Percentiles rank a stretch among this genome's conserved stretches.
Conservation (phyloP, 805 yeast species). For the Lachancea meyersii region DNA sequence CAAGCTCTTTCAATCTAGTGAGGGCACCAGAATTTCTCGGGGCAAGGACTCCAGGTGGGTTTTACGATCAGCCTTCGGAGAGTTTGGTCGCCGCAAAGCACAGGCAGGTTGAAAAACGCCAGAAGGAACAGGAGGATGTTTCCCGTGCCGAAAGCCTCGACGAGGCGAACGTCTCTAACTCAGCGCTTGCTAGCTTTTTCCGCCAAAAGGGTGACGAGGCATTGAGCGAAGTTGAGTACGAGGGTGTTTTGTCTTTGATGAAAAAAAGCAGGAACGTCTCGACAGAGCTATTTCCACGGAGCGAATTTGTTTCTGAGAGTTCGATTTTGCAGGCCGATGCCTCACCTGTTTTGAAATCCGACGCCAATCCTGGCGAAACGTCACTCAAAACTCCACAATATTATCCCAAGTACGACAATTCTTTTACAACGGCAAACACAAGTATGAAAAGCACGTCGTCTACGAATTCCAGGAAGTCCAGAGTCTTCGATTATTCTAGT, state of each 20-base stretch:
- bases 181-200: constrained; percentile 56
- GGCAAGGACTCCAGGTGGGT: constrained; percentile 24
- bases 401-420: constrained; percentile 31
- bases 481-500: constrained; percentile 35
- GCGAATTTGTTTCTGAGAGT: not conserved
- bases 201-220: constrained; percentile 70
- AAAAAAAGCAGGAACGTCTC: constrained; percentile 25
- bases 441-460: constrained; percentile 21
- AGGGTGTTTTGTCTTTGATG: constrained; percentile 67
- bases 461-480: constrained; percentile 18
- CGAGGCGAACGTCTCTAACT: constrained; percentile 41
- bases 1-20: not conserved
- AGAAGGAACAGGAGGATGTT: constrained; percentile 4
- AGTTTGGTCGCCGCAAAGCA: not conserved
- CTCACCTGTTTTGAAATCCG: constrained; percentile 9
- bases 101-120: not conserved
- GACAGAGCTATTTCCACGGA: constrained; percentile 8
- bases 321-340: constrained; percentile 3
- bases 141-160: constrained; percentile 4
- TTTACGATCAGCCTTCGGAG: constrained; percentile 12
- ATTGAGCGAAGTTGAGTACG: constrained; percentile 65
- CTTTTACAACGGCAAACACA: constrained; percentile 15
- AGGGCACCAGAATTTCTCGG: not conserved
- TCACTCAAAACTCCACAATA: constrained; percentile 32
- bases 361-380: constrained; percentile 4